Evolutionary conservation across 129 eudicot species (phyloP).

Genomic region (Lactuca sativa): DNA sequence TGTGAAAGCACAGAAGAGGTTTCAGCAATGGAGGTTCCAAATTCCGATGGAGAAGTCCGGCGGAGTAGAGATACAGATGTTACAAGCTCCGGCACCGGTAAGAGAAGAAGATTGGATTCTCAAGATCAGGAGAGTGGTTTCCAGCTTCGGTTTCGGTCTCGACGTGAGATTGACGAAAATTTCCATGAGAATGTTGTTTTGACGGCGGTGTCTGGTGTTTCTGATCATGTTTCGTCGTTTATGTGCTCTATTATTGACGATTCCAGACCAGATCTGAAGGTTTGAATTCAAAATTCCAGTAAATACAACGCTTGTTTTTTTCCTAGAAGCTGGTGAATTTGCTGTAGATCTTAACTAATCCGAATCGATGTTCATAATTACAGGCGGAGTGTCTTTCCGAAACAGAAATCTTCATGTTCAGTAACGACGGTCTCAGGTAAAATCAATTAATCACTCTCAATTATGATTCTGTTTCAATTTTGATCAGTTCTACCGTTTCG

Average conservation of each 20-base stretch:
- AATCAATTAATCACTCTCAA: neutral
- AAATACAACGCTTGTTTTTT: neutral
- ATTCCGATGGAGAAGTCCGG: slow-evolving; percentile 6
- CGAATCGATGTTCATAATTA: slow-evolving; percentile 13
- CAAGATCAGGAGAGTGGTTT: slow-evolving; percentile 4
- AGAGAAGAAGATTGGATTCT: slow-evolving; percentile 33
- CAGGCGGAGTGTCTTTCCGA: slow-evolving; percentile 40
- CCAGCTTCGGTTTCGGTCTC: slow-evolving; percentile 21
- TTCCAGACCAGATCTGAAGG: slow-evolving; percentile 38
- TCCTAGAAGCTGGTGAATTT: neutral
- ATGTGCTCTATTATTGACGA: slow-evolving; percentile 27
- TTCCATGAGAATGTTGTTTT: slow-evolving; percentile 26
- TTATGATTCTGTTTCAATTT: slow-evolving; percentile 4
- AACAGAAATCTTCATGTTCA: slow-evolving; percentile 40
- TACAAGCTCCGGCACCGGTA: slow-evolving; percentile 20
- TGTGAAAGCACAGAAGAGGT: slow-evolving; percentile 18
- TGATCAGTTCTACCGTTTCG: neutral
- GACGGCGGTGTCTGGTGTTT: slow-evolving; percentile 28
- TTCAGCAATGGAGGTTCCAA: slow-evolving; percentile 33
- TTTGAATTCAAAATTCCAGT: slow-evolving; percentile 12
- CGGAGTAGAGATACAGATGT: slow-evolving; percentile 19
- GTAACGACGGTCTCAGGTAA: slow-evolving; percentile 57
- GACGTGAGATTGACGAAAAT: slow-evolving; percentile 14
- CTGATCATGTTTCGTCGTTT: slow-evolving; percentile 32
- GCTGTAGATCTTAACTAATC: neutral